Evolutionary conservation across 2,329 filamentous ascomycete species (phyloP).

Genomic region (Fusarium agapanthi): DNA sequence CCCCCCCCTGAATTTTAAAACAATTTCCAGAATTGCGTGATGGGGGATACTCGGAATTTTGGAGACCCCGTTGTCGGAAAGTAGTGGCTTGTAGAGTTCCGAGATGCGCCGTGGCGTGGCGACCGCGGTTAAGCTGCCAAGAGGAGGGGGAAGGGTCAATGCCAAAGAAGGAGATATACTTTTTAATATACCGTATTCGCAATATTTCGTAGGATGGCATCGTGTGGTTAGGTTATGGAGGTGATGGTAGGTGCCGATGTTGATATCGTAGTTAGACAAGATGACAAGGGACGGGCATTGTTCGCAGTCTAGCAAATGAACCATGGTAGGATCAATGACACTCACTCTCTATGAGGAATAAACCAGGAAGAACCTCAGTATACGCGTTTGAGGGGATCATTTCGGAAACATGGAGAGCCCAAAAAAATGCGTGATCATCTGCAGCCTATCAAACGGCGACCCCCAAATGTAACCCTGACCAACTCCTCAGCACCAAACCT

Average conservation of each 20-base stretch:
- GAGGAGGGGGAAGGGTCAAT: not conserved
- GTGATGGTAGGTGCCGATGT: not conserved
- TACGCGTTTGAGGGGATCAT: not conserved
- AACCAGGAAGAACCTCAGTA: not conserved
- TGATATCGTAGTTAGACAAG: not conserved
- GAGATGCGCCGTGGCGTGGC: not conserved
- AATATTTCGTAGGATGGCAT: not conserved
- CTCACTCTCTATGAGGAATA: not conserved
- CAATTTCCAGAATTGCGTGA: not conserved
- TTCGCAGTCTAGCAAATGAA: not conserved
- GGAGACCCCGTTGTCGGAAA: not conserved
- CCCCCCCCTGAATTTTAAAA: not conserved
- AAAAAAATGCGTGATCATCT: not conserved
- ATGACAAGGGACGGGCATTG: not conserved
- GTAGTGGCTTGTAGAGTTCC: not conserved
- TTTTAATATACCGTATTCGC: not conserved
- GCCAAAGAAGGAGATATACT: not conserved
- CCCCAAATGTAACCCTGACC: not conserved
- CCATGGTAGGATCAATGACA: not conserved
- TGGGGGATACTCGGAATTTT: not conserved
- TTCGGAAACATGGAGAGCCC: not conserved
- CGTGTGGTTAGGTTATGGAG: not conserved
- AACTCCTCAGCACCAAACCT: not conserved
- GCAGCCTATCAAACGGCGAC: slow-evolving; percentile 2
- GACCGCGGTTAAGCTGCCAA: not conserved